Conservation (phyloP, 2,329 filamentous ascomycete genomes). For the Myrmaecium sp. region DNA sequence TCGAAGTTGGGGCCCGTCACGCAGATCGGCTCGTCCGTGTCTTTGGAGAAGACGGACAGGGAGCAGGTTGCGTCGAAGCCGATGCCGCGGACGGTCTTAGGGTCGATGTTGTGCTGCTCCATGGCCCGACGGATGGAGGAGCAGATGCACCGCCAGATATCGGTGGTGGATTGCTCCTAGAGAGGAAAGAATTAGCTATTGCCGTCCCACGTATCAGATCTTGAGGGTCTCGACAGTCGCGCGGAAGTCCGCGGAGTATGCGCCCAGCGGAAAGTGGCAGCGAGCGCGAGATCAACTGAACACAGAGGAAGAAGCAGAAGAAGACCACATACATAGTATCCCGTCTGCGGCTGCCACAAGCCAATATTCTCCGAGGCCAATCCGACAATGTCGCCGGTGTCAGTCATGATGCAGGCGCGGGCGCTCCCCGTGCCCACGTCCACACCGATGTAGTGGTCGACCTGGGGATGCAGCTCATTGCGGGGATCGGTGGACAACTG, state of each 20-base stretch:
- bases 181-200: constrained; percentile 7
- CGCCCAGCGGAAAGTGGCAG: neutral
- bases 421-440: constrained; percentile 95
- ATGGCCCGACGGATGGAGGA: constrained; percentile 70
- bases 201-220: too few relatives aligned
- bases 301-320: neutral
- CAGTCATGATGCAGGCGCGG: constrained; percentile 87
- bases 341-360: constrained; percentile 35
- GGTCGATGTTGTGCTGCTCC: constrained; percentile 62
- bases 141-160: constrained; percentile 95
- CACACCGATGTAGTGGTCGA: constrained; percentile 61
- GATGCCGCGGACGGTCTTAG: constrained; percentile 64
- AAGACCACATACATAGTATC: constrained; percentile 37
- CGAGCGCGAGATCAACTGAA: too few relatives aligned
- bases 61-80: constrained; percentile 99
- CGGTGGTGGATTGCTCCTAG: constrained; percentile 90
- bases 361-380: constrained; percentile 36
- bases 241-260: neutral
- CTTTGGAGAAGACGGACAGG: constrained; percentile 71
- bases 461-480: constrained; percentile 39
- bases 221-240: constrained; percentile 1
- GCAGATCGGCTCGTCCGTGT: constrained; percentile 79
- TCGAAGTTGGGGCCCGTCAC: constrained; percentile 80
- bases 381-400: constrained; percentile 67
- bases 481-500: constrained; percentile 34